Evolutionary conservation across 306 rosid species (phyloP), one percentile per base, ranked within the genome.

Genomic region (Vigna reflexopilosa): DNA sequence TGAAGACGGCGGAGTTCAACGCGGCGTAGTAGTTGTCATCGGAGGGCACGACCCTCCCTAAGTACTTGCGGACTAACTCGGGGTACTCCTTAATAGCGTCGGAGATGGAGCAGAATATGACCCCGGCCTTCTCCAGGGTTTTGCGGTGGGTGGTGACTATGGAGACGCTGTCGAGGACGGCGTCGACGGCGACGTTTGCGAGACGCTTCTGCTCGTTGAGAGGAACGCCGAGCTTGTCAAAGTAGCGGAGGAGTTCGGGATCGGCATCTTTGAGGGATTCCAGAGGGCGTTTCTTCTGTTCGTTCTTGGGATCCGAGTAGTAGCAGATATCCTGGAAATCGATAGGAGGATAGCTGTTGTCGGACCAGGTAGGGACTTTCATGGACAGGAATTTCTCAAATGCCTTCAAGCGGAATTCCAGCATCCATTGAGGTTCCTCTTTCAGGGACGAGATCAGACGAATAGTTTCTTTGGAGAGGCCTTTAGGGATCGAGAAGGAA

Each of bases 11-110:
- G 9, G 64, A 24, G 36, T 57, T 57, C n/a, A 57, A 12, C 3
- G 64, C 34, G 64, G 64, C 64, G 64, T 57, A 57, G 64, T 57
- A 57, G 64, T 57, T 57, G 64, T 57, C 64, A 16, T 57, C 36
- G 34, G 64, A 57, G 36, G 64, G 64, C 36, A 57, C 64, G 16
- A 57, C 64, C 2, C n/a, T 22, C 0, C 64, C 64, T 7, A 57
- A 5, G 13, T 57, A 24, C 36, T 24, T 22, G 6, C 9, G 13
- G n/a, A 57, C 64, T 14, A 57, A 24, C 1, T 57, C 36, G 0
- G 64, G 64, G 3, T 57, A 24, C 36, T 57, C 64, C 0, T 5
- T 8, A 15, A 57, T 24, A 34, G 64, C 64, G 4, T 57, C 64
- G 64, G 64, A 57, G 64, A 57, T 57, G 34, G 64, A 24, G 64